A percentile compares a stretch with the other conserved stretches of the same genome.
phyloP scores from a whole-genome alignment of 257 asterid genomes.

The Gentiana macrophylla region DNA sequence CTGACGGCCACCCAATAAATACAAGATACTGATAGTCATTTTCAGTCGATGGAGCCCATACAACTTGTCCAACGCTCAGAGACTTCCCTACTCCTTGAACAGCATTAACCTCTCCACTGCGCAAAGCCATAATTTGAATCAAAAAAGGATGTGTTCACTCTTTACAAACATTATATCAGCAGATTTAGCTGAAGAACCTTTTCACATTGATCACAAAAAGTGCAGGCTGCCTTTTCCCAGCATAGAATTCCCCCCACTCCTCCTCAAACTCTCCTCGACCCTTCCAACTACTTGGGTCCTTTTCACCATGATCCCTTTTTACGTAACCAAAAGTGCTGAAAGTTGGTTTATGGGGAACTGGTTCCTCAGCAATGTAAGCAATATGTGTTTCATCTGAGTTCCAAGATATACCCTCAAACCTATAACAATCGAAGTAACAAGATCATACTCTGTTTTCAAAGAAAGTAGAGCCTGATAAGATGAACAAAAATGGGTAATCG shows the following conservation, averaged over 20 bases:
- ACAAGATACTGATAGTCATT: conserved; percentile 43
- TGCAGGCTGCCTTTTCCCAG: conserved; percentile 81
- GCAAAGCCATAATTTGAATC: conserved; percentile 13
- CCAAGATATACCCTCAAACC: conserved; percentile 99
- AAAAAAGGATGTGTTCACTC: conserved; percentile 2
- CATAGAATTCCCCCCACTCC: conserved; percentile 95
- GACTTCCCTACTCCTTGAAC: conserved; percentile 52
- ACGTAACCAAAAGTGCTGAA: conserved; percentile 51
- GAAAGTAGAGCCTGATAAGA: background rate
- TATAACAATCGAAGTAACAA: conserved; percentile 19
- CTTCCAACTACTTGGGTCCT: conserved; percentile 74
- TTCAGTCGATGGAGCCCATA: conserved; percentile 65
- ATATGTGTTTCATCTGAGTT: conserved; percentile 61
- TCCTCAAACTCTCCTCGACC: conserved; percentile 97
- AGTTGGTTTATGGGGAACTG: conserved; percentile 50
- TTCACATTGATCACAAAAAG: conserved; percentile 55
- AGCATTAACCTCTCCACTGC: conserved; percentile 69
- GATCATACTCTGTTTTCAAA: background rate
- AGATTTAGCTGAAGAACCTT: conserved; percentile 32
- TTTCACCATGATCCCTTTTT: conserved; percentile 43
- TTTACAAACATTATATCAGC: conserved; percentile 5
- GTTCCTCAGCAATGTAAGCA: conserved; percentile 90
- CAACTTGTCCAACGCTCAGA: conserved; percentile 83
- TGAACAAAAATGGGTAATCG: background rate
- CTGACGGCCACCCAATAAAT: conserved; percentile 91